These are phyloP conservation scores for Tetrapisispora arboricola DNA, from an alignment of 805 yeast genomes.

Conservation along the genomic window DNA sequence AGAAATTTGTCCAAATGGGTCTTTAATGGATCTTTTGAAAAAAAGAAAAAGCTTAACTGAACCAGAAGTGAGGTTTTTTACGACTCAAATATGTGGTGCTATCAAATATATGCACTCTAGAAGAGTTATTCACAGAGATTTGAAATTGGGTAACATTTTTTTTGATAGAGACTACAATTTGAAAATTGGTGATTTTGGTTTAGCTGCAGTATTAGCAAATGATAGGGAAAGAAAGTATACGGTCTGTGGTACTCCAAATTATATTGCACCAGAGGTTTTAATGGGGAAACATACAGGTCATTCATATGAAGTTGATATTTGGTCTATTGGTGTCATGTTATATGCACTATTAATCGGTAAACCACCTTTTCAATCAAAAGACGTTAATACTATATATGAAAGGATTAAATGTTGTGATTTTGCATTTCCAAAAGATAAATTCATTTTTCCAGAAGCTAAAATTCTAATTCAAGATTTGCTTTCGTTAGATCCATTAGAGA, in stretches of 20 bases:
- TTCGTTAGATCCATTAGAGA: slow-evolving; percentile 58
- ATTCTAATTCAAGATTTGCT: slow-evolving; percentile 58
- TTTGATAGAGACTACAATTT: slow-evolving; percentile 87
- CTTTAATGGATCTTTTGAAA: slow-evolving; percentile 81
- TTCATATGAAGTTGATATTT: slow-evolving; percentile 83
- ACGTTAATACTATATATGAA: slow-evolving; percentile 79
- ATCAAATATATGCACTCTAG: slow-evolving; percentile 82
- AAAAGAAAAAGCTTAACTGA: slow-evolving; percentile 72
- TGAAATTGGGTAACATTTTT: slow-evolving; percentile 89
- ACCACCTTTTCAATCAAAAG: slow-evolving; percentile 93
- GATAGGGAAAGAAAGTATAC: slow-evolving; percentile 71
- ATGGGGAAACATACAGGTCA: slow-evolving; percentile 72
- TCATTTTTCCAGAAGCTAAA: slow-evolving; percentile 57
- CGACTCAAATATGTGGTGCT: slow-evolving; percentile 90
- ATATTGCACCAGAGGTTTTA: slow-evolving; percentile 87
- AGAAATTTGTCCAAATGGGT: slow-evolving; percentile 90
- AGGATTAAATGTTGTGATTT: slow-evolving; percentile 77
- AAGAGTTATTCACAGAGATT: slow-evolving; percentile 91
- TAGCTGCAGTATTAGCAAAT: slow-evolving; percentile 76
- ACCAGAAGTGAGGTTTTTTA: slow-evolving; percentile 79
- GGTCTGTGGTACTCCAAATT: slow-evolving; percentile 95
- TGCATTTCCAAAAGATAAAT: slow-evolving; percentile 60
- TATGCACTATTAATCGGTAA: slow-evolving; percentile 82
- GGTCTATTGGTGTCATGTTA: slow-evolving; percentile 95
- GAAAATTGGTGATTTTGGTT: slow-evolving; percentile 93